These are phyloP conservation scores for Metschnikowia reukaufii DNA, from an alignment of 805 yeast genomes.

Conservation along the genomic window DNA sequence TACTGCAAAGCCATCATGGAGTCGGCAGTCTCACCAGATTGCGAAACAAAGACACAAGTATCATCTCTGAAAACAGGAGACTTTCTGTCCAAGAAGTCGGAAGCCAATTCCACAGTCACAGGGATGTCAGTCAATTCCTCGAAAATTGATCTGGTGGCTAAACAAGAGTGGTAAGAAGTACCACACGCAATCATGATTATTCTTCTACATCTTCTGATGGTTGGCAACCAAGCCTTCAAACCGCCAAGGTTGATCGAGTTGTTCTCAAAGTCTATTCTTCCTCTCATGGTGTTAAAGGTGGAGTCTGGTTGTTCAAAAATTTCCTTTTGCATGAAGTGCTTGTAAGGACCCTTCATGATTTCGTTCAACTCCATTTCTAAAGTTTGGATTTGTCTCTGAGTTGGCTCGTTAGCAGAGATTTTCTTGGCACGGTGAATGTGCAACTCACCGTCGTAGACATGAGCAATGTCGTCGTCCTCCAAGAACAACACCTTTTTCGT, in stretches of 20 bases:
- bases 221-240: conserved; percentile 75
- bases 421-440: conserved; percentile 96
- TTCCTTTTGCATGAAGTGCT: conserved; percentile 98
- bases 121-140: conserved; percentile 97
- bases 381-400: conserved; percentile 94
- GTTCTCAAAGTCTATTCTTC: conserved; percentile 91
- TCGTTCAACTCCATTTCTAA: conserved; percentile 95
- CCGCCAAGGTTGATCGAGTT: conserved; percentile 85
- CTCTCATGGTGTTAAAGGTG: conserved; percentile 98
- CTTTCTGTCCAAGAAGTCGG: conserved; percentile 90
- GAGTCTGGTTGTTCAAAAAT: conserved; percentile 99
- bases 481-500: conserved; percentile 94
- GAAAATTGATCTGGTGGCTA: conserved; percentile 93
- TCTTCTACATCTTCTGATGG: conserved; percentile 92
- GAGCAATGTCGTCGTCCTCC: conserved; percentile 99
- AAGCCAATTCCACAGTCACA: conserved; percentile 87
- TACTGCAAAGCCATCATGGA: conserved; percentile 92
- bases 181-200: conserved; percentile 99
- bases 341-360: conserved; percentile 96
- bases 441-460: conserved; percentile 95
- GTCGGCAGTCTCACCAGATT: conserved; percentile 99
- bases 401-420: conserved; percentile 76
- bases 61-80: conserved; percentile 99
- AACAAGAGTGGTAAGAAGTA: conserved; percentile 96
- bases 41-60: conserved; percentile 95